Conservation (phyloP, 1,139 yeast genomes). For the Geotrichum phurueaensis region DNA sequence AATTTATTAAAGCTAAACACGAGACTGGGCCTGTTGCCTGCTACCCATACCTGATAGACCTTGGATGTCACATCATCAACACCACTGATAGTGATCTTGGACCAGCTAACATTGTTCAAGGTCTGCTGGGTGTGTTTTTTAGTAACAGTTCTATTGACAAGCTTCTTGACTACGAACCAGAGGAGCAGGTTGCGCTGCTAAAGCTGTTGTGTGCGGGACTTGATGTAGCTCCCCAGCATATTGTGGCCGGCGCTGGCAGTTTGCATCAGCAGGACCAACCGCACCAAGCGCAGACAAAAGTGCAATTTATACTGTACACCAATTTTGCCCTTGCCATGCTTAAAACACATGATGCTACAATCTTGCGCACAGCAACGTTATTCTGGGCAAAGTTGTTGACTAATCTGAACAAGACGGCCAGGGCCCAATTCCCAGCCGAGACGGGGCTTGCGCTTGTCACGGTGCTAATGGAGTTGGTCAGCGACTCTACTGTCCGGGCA, state of each 20-base stretch:
- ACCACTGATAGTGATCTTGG: slow-evolving; percentile 10
- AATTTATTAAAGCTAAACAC: slow-evolving; percentile 41
- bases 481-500: not conserved
- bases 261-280: not conserved
- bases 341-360: not conserved
- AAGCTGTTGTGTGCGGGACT: not conserved
- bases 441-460: not conserved
- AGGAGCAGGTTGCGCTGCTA: not conserved
- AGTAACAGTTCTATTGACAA: not conserved
- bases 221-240: not conserved
- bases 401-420: not conserved
- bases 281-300: not conserved
- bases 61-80: not conserved
- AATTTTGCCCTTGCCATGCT: not conserved
- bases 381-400: not conserved
- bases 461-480: not conserved
- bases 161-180: not conserved
- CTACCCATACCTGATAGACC: slow-evolving; percentile 2
- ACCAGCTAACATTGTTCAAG: slow-evolving; percentile 2
- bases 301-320: not conserved
- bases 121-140: not conserved
- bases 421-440: not conserved
- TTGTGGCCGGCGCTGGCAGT: not conserved
- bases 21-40: slow-evolving; percentile 2
- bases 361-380: not conserved